Percentiles rank a stretch among this genome's conserved stretches.
These are phyloP conservation scores for Picea glauca DNA, from an alignment of 75 land plant genomes.

Conservation along the genomic window DNA sequence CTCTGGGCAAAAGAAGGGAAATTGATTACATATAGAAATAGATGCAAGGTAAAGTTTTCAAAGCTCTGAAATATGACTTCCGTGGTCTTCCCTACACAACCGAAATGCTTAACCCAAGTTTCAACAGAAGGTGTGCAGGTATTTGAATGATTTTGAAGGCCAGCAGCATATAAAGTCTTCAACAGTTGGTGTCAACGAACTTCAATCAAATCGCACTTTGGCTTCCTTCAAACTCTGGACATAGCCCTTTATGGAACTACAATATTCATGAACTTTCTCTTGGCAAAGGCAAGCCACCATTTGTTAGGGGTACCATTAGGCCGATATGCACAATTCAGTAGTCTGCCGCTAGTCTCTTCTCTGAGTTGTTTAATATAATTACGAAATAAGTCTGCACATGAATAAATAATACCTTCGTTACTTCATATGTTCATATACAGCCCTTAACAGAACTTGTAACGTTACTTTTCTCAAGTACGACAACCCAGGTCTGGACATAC, in stretches of 20 bases:
- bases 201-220: background rate
- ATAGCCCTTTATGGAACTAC: slow-evolving; percentile 21
- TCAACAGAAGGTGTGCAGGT: background rate
- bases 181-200: background rate
- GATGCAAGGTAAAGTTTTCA: background rate
- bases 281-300: slow-evolving; percentile 99
- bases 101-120: background rate
- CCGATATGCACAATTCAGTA: slow-evolving; percentile 81
- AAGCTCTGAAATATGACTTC: background rate
- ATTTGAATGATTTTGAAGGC: background rate
- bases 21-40: background rate
- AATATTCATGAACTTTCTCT: slow-evolving; percentile 91
- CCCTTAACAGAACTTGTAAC: background rate
- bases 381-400: slow-evolving; percentile 72
- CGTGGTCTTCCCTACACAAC: background rate
- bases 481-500: background rate
- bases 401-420: background rate
- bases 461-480: background rate
- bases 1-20: background rate
- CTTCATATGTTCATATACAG: slow-evolving; percentile 39
- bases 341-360: slow-evolving; percentile 94
- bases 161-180: background rate
- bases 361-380: slow-evolving; percentile 90
- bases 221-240: background rate
- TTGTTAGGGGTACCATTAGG: slow-evolving; percentile 94